Conservation (phyloP, 345 rosid species). For the Melaleuca alternifolia region DNA sequence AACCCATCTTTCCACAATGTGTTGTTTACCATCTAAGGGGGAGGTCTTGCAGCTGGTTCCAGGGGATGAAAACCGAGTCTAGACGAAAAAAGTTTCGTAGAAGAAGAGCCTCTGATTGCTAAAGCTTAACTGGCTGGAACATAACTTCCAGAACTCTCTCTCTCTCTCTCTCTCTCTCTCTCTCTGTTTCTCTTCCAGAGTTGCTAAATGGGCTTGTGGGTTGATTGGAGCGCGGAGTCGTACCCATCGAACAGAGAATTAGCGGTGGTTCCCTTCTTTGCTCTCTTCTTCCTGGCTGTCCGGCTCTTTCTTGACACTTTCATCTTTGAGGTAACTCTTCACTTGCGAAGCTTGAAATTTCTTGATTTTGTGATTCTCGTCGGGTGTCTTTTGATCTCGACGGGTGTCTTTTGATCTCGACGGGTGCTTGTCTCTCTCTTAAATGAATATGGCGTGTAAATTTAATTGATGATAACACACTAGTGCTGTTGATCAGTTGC, state of each 20-base stretch:
- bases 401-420: not conserved
- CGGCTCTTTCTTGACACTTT: constrained; percentile 28
- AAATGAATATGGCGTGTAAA: not conserved
- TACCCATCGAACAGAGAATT: constrained; percentile 22
- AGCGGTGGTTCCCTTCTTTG: constrained; percentile 17
- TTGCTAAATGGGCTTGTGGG: not conserved
- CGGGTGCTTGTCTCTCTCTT: not conserved
- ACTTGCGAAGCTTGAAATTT: not conserved
- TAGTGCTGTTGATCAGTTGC: not conserved
- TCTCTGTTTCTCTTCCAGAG: not conserved
- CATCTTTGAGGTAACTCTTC: constrained; percentile 27
- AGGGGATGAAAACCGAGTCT: no score
- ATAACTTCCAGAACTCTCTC: not conserved
- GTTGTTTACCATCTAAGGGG: no score
- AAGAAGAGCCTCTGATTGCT: no score
- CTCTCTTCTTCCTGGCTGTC: constrained; percentile 22
- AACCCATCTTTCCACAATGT: not conserved
- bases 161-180: not conserved
- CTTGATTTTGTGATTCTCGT: not conserved
- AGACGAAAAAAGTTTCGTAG: no score
- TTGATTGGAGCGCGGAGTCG: constrained; percentile 35
- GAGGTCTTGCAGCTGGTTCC: no score
- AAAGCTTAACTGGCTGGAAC: no score
- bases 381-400: not conserved
- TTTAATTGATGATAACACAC: not conserved